Conservation (phyloP, 345 rosid genomes). For the Citropsis articulata region DNA sequence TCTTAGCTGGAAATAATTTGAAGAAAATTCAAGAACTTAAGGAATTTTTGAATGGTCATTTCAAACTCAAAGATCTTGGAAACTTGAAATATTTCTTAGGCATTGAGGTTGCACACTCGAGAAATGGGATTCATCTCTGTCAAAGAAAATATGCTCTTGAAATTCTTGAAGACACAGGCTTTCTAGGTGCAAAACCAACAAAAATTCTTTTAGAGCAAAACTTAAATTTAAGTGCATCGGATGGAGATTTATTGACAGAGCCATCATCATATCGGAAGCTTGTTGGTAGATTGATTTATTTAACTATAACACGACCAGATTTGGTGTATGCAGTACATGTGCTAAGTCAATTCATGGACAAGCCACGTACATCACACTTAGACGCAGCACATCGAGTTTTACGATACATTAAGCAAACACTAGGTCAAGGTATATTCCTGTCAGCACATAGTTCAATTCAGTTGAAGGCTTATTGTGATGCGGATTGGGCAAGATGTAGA, state of each 20-base stretch:
- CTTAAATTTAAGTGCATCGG: not conserved
- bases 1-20: not conserved
- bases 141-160: not conserved
- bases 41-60: not conserved
- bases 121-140: no score
- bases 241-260: not conserved
- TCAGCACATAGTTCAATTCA: not conserved
- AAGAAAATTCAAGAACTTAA: not conserved
- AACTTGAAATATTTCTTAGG: not conserved
- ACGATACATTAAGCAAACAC: not conserved
- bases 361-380: not conserved
- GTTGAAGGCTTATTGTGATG: not conserved
- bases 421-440: not conserved
- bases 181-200: not conserved
- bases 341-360: not conserved
- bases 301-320: not conserved
- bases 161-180: not conserved
- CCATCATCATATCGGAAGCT: not conserved
- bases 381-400: not conserved
- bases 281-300: not conserved
- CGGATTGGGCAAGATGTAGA: not conserved
- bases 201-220: not conserved
- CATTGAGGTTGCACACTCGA: no score
- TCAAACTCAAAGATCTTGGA: not conserved
- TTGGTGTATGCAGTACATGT: not conserved